Evolutionary conservation across 768 basidiomycete genomes (phyloP), one percentile per base, ranked within the genome.

Genomic region (Tulasnella sp.): DNA sequence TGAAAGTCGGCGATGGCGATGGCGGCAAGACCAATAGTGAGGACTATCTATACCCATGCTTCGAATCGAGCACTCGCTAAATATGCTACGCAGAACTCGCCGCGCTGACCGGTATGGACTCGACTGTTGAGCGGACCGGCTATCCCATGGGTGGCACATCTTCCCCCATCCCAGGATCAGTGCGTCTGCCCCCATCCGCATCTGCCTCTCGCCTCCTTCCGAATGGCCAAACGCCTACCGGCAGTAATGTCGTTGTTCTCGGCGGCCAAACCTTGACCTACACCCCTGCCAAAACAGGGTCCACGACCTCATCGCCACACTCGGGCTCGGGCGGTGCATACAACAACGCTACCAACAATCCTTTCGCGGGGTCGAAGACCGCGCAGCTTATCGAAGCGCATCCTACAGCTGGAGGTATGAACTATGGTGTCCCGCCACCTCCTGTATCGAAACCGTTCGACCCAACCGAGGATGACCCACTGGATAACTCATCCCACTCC

Each of bases 1-100:
- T 99, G 96, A 92, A 92, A 68, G 79, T 99, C 15, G 86, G 85
- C 22, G 92, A 94, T 60, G 86, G 87, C 24, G 88, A 90, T 66
- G 80, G 81, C 9, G 82, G 83, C 60, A 90, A 87, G 74, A 84
- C 80, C 31, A 94, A 93, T 75, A 98, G 94, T 96, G 63, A 66
- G 74, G 73, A 22, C 3, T 45, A 3, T 25, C 27, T 4, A 19
- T 10, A 5, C 49, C n/a, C 41, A 22, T 8, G 5, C 31, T 19
- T 21, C 15, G 43, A 19, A 38, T 30, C 42, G 9, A 44, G 30
- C n/a, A n/a, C 19, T 30, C 27, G 9, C 45, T 31, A 10, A 41
- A 53, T 53, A 31, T 31, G 49, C 38, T 11, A 15, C 21, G 11
- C 70, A 98, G 94, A 98, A 75, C 79, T 97, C 50, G 94, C 94